Conservation (phyloP, 1,284 basidiomycete species). For the Volvariella volvacea region DNA sequence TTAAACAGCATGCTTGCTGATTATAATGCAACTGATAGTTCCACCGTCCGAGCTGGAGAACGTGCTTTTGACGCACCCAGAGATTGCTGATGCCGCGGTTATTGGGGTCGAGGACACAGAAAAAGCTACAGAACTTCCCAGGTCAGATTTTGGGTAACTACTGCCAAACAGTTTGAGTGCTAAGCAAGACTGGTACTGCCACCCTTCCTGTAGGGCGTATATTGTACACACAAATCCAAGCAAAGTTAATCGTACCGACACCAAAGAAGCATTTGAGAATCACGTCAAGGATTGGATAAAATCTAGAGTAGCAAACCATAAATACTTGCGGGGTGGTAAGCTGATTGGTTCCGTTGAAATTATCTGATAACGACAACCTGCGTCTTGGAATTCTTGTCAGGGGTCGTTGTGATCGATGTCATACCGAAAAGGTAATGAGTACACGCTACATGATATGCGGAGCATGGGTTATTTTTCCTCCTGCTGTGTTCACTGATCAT, state of each 20-base stretch:
- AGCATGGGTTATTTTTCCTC: no score
- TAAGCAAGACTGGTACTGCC: not conserved
- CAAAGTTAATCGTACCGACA: slow-evolving; percentile 26
- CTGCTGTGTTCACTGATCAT: no score
- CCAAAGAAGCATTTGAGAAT: slow-evolving; percentile 35
- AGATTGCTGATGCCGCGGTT: slow-evolving; percentile 67
- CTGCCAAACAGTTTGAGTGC: not conserved
- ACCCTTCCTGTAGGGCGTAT: slow-evolving; percentile 46
- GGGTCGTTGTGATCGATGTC: slow-evolving; percentile 46
- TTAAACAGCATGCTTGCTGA: not conserved
- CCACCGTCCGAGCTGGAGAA: slow-evolving; percentile 80
- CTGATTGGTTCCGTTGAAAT: slow-evolving; percentile 4
- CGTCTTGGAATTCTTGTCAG: slow-evolving; percentile 12
- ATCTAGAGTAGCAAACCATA: slow-evolving; percentile 55
- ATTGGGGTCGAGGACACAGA: slow-evolving; percentile 57
- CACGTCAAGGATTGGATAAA: slow-evolving; percentile 57
- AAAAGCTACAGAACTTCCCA: slow-evolving; percentile 72
- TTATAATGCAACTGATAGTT: slow-evolving; percentile 34
- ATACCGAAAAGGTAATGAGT: slow-evolving; percentile 59
- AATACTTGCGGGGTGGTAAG: slow-evolving; percentile 52
- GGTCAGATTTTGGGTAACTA: slow-evolving; percentile 25
- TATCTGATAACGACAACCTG: not conserved
- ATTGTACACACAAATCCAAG: slow-evolving; percentile 46
- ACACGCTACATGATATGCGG: no score
- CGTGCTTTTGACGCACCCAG: slow-evolving; percentile 63